Conservation (phyloP, 1,284 basidiomycete species). For the Cerioporus squamosus region DNA sequence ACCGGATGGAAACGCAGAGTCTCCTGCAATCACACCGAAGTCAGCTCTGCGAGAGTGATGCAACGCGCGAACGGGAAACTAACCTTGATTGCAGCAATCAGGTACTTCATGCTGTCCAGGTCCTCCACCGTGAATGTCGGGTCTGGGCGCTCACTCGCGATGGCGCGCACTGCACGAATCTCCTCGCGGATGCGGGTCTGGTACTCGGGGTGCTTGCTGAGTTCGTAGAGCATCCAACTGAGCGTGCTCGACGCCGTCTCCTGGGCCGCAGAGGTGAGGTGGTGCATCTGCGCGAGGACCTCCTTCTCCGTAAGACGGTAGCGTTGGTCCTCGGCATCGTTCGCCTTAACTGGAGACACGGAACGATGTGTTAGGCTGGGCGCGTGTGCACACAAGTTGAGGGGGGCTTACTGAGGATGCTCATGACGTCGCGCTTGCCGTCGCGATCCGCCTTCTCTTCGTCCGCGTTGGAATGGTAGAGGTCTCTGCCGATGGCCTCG, state of each 20-base stretch:
- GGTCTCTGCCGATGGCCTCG: conserved; percentile 20
- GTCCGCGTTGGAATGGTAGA: conserved; percentile 22
- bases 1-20: conserved; percentile 43
- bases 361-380: neutral
- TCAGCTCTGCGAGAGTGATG: conserved; percentile 37
- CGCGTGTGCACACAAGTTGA: no score
- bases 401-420: conserved; percentile 38
- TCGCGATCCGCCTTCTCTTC: conserved; percentile 13
- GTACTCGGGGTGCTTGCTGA: conserved; percentile 33
- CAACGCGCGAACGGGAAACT: conserved; percentile 13
- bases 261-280: conserved; percentile 35
- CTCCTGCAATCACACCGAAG: conserved; percentile 47
- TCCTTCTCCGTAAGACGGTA: conserved; percentile 51
- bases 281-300: conserved; percentile 53
- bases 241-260: conserved; percentile 29
- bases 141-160: conserved; percentile 27
- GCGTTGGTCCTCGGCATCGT: conserved; percentile 47
- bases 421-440: conserved; percentile 41
- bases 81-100: conserved; percentile 6
- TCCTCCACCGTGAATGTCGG: conserved; percentile 33
- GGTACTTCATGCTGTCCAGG: conserved; percentile 32
- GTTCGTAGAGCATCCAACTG: conserved; percentile 35
- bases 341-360: conserved; percentile 51
- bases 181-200: conserved; percentile 34
- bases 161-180: conserved; percentile 26